These are phyloP conservation scores for Cyclostephanos invisitatus DNA, from an alignment of 108 stramenopile species.

Conservation along the genomic window DNA sequence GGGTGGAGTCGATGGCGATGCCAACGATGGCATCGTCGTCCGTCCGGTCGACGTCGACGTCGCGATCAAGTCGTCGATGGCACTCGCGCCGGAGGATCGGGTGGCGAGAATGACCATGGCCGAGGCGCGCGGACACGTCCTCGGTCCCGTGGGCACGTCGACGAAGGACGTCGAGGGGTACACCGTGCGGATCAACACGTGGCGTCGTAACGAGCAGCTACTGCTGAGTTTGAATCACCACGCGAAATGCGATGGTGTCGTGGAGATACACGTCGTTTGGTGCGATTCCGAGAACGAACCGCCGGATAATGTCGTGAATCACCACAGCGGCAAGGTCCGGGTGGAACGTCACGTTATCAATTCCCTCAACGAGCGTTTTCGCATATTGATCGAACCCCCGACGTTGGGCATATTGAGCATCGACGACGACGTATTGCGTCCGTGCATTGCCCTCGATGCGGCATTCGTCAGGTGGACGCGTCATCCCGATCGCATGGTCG, in stretches of 20 bases:
- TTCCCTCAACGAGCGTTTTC: conserved; percentile 81
- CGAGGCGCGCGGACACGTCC: conserved; percentile 7
- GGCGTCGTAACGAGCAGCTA: conserved; percentile 68
- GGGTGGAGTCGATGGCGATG: neutral
- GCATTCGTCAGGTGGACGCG: conserved; percentile 81
- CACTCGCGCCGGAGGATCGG: conserved; percentile 23
- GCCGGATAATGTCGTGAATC: conserved; percentile 24
- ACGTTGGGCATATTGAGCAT: conserved; percentile 79
- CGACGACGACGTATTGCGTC: conserved; percentile 84
- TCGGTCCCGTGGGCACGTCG: conserved; percentile 1
- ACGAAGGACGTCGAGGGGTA: conserved; percentile 53
- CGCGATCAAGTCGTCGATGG: no score
- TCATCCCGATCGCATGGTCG: conserved; percentile 79
- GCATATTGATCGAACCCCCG: conserved; percentile 54
- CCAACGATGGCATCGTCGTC: neutral
- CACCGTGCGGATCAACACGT: conserved; percentile 81
- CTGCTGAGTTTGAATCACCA: conserved; percentile 57
- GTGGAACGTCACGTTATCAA: conserved; percentile 73
- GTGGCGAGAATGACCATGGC: conserved; percentile 17
- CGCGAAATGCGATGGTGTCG: conserved; percentile 58
- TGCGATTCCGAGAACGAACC: conserved; percentile 48
- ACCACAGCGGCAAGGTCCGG: conserved; percentile 50
- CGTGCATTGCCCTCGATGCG: conserved; percentile 81
- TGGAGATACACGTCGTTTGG: conserved; percentile 79
- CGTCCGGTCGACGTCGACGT: no score